Conservation (phyloP, 352 stramenopile genomes). For the Globisporangium lucens region DNA sequence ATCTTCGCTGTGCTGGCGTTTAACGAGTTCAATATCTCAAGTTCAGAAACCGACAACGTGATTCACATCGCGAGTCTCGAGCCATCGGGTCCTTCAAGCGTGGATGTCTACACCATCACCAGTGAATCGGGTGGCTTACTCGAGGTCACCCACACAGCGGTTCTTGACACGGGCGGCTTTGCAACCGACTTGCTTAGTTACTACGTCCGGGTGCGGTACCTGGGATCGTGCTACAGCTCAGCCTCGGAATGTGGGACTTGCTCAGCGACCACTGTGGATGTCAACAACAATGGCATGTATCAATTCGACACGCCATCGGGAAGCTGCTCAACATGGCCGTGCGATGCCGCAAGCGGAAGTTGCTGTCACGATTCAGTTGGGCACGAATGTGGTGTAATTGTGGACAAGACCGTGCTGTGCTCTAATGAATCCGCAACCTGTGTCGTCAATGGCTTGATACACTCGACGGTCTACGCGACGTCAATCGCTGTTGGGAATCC, state of each 20-base stretch:
- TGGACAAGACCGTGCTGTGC: conserved; percentile 19
- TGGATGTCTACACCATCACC: conserved; percentile 17
- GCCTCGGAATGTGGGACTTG: conserved; percentile 22
- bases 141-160: conserved; percentile 19
- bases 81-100: conserved; percentile 19
- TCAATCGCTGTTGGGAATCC: conserved; percentile 32
- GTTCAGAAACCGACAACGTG: conserved; percentile 16
- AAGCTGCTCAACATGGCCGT: conserved; percentile 14
- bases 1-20: conserved; percentile 32
- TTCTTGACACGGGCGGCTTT: conserved; percentile 33
- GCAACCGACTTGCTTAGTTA: conserved; percentile 19
- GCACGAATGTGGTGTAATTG: conserved; percentile 24
- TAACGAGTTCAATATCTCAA: conserved; percentile 42
- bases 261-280: conserved; percentile 5
- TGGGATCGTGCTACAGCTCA: conserved; percentile 26
- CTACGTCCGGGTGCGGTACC: conserved; percentile 16
- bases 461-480: conserved; percentile 28
- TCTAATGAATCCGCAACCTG: conserved; percentile 11
- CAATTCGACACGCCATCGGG: background rate
- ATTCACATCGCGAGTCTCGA: conserved; percentile 18
- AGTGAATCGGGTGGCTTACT: conserved; percentile 31
- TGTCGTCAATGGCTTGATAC: conserved; percentile 23
- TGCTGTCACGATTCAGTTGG: conserved; percentile 22
- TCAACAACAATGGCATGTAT: background rate
- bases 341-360: background rate